These are phyloP conservation scores for Choricystis sp. DNA, from an alignment of 139 green algal genomes.

Conservation along the genomic window DNA sequence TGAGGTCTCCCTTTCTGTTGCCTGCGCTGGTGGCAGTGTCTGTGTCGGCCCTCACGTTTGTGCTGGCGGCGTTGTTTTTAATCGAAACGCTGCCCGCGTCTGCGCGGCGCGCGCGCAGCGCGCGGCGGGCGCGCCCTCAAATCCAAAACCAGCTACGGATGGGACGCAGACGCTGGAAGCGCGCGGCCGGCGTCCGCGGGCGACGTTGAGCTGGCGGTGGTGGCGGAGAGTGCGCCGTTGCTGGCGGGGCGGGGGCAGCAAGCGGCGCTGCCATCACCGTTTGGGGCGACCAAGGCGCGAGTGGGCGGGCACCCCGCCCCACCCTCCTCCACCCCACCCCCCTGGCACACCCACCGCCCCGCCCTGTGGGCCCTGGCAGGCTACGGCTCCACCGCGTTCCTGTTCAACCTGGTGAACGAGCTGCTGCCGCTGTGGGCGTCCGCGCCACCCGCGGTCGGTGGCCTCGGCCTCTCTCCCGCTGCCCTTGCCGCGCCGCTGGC, in stretches of 20 bases:
- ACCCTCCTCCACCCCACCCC: constrained; percentile 3
- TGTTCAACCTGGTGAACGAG: constrained; percentile 39
- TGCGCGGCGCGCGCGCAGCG: constrained; percentile 1
- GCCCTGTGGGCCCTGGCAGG: not conserved
- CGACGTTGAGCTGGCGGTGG: too few species aligned
- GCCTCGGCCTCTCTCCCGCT: constrained; percentile 24
- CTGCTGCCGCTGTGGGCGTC: constrained; percentile 47
- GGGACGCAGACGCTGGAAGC: too few species aligned
- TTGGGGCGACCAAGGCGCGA: too few species aligned
- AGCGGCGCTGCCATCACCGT: not conserved
- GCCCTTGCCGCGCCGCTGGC: constrained; percentile 36
- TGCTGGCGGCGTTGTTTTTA: constrained; percentile 23
- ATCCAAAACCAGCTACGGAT: too few species aligned
- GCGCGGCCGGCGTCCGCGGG: too few species aligned
- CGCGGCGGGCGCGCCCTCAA: not conserved
- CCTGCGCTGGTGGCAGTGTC: constrained; percentile 28
- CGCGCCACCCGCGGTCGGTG: constrained; percentile 23
- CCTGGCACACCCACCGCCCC: not conserved
- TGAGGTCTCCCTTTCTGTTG: constrained; percentile 30
- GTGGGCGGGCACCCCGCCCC: not conserved
- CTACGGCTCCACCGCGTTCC: constrained; percentile 31
- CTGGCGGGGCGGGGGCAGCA: not conserved
- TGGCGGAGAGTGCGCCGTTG: not conserved
- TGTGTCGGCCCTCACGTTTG: constrained; percentile 10
- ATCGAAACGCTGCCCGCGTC: constrained; percentile 35